Base-by-base conservation (phyloP, 495 filamentous ascomycete genomes). In the Penicillium mononematosum region DNA sequence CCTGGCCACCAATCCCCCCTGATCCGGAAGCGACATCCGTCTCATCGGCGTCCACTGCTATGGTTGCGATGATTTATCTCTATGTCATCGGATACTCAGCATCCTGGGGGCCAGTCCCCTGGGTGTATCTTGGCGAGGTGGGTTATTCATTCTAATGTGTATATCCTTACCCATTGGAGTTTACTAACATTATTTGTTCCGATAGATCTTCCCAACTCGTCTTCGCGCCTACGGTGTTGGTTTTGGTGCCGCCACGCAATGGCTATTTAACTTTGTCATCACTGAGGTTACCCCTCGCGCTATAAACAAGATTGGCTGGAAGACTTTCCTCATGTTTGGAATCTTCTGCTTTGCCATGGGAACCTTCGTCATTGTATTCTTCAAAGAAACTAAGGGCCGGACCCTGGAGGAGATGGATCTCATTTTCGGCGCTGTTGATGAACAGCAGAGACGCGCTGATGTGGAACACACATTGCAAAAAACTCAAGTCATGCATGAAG, bases 181-280 rank as follows among this genome's bases (percentile, higher is more conserved):
- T 10, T 43, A 45, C 45, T 60, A 52, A 60, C 34, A 14, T 29
- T 34, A 19, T 22, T 46, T 81, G 73, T 70, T n/a, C 79, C 14
- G 5, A 38, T 14, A 90, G 77, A 90, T 91, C 67, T 87, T 88
- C 43, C 83, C 85, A 6, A 86, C 86, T 4, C 81, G 88, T 4
- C 79, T 91, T 5, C 81, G 88, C 27, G 84, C 86, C 16, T 80
- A 86, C 61, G 88, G 88, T 59, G 87, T 91, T 2, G 81, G 86
- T 4, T 67, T 87, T 25, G 87, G 83, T 3, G 83, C 88, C 0
- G 84, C 88, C 19, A 69, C 66, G 0, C 74, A 78, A 45, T 78
- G 75, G 75, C 67, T 76, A 0, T 78, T 76, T 62, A 78, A 74
- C 63, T 78, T 78, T 25, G 72, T 75, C 19, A 68, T 78, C 22